Conservation (phyloP, 345 rosid species). For the Arabis hirsuta region DNA sequence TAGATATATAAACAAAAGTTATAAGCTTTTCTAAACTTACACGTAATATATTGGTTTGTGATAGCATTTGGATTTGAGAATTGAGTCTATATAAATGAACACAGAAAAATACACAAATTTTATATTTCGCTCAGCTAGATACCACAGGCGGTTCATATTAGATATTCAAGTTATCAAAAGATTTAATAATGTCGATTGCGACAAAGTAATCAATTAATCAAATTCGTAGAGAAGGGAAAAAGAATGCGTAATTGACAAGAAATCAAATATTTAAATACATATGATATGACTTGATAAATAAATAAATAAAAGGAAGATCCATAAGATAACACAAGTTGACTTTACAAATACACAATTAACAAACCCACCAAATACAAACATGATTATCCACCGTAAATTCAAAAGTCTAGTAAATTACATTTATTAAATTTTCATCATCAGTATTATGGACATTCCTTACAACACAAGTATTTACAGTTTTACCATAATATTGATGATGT, state of each 20-base stretch:
- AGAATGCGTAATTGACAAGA: not conserved
- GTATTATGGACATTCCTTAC: conserved; percentile 20
- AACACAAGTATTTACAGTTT: conserved; percentile 39
- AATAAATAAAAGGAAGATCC: not conserved
- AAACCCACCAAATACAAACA: conserved; percentile 15
- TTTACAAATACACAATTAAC: conserved; percentile 18
- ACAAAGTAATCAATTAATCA: no score
- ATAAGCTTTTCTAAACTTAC: no score
- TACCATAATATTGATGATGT: conserved; percentile 34
- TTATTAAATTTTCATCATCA: conserved; percentile 19
- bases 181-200: no score
- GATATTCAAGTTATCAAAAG: not conserved
- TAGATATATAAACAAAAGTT: not conserved
- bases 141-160: no score
- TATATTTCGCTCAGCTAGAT: no score
- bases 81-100: no score
- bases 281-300: not conserved
- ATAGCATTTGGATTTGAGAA: no score
- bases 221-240: not conserved
- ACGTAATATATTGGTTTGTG: no score
- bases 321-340: conserved; percentile 15
- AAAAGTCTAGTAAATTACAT: conserved; percentile 7
- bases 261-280: not conserved
- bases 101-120: no score
- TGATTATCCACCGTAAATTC: conserved; percentile 13